Evolutionary conservation across 257 asterid species (phyloP).

Genomic region (Apocynum venetum): DNA sequence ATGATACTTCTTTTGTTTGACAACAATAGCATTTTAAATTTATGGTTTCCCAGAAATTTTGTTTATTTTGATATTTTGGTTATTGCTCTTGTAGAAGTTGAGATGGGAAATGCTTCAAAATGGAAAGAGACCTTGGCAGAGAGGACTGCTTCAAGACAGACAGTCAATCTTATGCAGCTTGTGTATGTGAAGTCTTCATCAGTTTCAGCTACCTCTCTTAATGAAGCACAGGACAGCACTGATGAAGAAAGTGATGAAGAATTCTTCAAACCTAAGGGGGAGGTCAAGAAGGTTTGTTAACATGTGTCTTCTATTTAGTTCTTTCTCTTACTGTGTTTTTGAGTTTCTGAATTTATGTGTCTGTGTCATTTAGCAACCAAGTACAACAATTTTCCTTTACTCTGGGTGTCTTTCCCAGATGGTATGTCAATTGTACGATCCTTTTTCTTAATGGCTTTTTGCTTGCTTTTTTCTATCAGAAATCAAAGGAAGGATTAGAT

Average conservation of each 20-base stretch:
- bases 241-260: conserved; percentile 69
- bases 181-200: conserved; percentile 70
- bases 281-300: conserved; percentile 62
- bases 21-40: neutral
- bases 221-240: conserved; percentile 25
- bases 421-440: neutral
- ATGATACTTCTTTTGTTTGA: neutral
- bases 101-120: conserved; percentile 66
- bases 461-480: conserved; percentile 32
- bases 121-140: conserved; percentile 82
- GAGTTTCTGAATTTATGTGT: neutral
- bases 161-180: conserved; percentile 73
- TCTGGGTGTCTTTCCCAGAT: neutral
- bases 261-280: conserved; percentile 87
- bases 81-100: conserved; percentile 41
- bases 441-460: conserved; percentile 1
- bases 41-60: neutral
- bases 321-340: neutral
- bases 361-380: neutral
- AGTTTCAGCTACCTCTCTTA: conserved; percentile 27
- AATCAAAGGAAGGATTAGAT: conserved; percentile 41
- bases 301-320: neutral
- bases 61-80: too few species aligned
- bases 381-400: neutral
- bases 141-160: conserved; percentile 55